phyloP scores from a whole-genome alignment of 164 flowering plant genomes.

The Saururus chinensis region DNA sequence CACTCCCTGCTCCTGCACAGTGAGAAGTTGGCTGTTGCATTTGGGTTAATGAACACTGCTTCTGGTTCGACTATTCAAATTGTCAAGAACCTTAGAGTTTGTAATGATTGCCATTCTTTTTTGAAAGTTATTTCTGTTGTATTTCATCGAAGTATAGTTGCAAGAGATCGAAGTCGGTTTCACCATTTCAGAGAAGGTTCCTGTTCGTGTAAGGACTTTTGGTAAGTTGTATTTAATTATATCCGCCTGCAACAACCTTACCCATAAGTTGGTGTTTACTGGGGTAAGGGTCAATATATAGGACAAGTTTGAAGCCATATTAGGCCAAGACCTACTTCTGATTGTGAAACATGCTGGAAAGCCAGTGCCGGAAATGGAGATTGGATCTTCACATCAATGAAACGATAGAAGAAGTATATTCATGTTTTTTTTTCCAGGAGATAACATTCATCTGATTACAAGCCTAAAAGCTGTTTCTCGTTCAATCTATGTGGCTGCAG shows the following conservation, averaged over 20 bases:
- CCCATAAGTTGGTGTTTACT: no score
- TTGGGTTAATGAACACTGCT: constrained; percentile 20
- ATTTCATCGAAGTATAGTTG: constrained; percentile 20
- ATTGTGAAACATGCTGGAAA: background rate
- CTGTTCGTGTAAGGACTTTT: constrained; percentile 30
- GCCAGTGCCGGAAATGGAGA: background rate
- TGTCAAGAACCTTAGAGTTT: constrained; percentile 32
- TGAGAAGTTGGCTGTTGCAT: constrained; percentile 26
- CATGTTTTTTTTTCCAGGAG: background rate
- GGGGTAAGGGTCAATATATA: background rate
- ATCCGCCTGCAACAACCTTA: no score
- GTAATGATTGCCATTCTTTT: constrained; percentile 30
- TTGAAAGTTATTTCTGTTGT: constrained; percentile 20
- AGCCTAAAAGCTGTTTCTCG: background rate
- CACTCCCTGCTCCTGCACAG: constrained; percentile 17
- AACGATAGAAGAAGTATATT: no score
- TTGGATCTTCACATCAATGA: no score
- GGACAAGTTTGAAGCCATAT: background rate
- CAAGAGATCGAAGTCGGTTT: constrained; percentile 28
- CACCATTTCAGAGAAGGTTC: constrained; percentile 28
- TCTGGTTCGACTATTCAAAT: constrained; percentile 12
- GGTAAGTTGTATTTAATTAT: constrained; percentile 7
- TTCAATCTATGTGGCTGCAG: background rate
- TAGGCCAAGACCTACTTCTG: background rate
- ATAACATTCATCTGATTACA: background rate